These are phyloP conservation scores for Aegilops bicornis DNA, from an alignment of 176 grass and related monocot genomes.

Conservation along the genomic window DNA sequence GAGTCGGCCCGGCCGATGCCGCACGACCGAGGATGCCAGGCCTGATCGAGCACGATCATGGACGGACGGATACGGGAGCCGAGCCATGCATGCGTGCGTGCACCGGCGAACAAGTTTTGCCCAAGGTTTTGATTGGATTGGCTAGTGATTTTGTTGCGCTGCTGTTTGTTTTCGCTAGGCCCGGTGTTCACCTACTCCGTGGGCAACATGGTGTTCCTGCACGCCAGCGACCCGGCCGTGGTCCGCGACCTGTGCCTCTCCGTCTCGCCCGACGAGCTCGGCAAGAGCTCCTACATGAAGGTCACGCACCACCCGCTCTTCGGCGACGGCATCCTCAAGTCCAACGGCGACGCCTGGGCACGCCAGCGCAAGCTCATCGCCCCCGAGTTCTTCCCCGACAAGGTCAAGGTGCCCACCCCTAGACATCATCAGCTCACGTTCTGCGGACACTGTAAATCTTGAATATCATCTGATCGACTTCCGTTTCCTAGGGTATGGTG, in stretches of 20 bases:
- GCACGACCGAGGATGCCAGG: too few species aligned
- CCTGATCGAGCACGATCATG: too few species aligned
- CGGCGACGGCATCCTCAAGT: slow-evolving; percentile 91
- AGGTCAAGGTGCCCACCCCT: slow-evolving; percentile 48
- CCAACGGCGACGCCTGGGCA: slow-evolving; percentile 64
- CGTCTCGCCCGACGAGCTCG: slow-evolving; percentile 68
- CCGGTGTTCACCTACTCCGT: slow-evolving; percentile 66
- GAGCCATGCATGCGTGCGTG: too few species aligned
- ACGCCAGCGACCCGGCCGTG: slow-evolving; percentile 56
- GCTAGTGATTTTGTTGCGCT: too few species aligned
- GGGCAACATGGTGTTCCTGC: slow-evolving; percentile 73
- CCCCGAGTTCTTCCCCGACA: slow-evolving; percentile 83
- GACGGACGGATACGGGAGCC: too few species aligned
- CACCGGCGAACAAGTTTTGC: too few species aligned
- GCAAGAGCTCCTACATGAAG: slow-evolving; percentile 92
- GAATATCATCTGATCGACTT: not conserved
- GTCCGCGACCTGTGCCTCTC: slow-evolving; percentile 60
- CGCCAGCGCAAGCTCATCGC: slow-evolving; percentile 73
- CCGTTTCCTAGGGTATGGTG: slow-evolving; percentile 51
- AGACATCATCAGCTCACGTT: too few species aligned
- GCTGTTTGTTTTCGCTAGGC: slow-evolving; percentile 25
- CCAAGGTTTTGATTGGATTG: too few species aligned
- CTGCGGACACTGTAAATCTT: too few species aligned
- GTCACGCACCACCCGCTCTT: slow-evolving; percentile 77
- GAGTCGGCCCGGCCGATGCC: too few species aligned